Base-by-base conservation (phyloP, 140 eudicot genomes). In the Anethum foeniculum region DNA sequence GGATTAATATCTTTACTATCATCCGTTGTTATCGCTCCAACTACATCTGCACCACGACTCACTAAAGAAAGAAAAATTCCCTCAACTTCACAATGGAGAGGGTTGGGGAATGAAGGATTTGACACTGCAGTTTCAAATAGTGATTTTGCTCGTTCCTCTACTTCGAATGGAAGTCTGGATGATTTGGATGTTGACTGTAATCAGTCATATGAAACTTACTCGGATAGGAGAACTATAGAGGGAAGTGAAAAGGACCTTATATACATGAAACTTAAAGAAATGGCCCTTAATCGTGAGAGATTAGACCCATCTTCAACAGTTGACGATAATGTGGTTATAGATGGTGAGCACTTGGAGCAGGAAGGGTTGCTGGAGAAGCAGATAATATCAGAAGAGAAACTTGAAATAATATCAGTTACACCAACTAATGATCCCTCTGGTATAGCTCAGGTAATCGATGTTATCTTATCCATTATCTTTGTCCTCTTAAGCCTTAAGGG, bases 261-360 rank as follows among this genome's bases (percentile, higher is more conserved):
- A 3, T 86, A 83, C 81, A 83, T 82, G 90, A 90, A 88, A 76
- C 85, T 94, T 28, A 86, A 83, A 83, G 89, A 88, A 85, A 43
- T 91, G 77, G 89, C 87, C 41, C 81, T 85, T 52, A 80, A 79
- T 75, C 82, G 81, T 79, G 82, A 87, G 32, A 44, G 15, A 18
- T 5, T 43, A 30, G 81, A 81, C 77, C 56, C 75, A 38, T 56
- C 82, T 64, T 46, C 32, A n/a, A 34, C 10, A 6, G 81, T 36
- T 13, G 80, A 79, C 44, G 85, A 83, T 38, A 27, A 74, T 43
- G 72, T 81, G 30, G 23, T 34, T 78, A 60, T n/a, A 14, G 73
- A 56, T 77, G 81, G 52, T 56, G 56, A 38, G 75, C 54, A 85
- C 51, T 54, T 43, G 74, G 76, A 54, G 71, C 72, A 65, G 60